These are phyloP conservation scores for Pleurotus tuber-regium DNA, from an alignment of 768 basidiomycete species.

Conservation along the genomic window DNA sequence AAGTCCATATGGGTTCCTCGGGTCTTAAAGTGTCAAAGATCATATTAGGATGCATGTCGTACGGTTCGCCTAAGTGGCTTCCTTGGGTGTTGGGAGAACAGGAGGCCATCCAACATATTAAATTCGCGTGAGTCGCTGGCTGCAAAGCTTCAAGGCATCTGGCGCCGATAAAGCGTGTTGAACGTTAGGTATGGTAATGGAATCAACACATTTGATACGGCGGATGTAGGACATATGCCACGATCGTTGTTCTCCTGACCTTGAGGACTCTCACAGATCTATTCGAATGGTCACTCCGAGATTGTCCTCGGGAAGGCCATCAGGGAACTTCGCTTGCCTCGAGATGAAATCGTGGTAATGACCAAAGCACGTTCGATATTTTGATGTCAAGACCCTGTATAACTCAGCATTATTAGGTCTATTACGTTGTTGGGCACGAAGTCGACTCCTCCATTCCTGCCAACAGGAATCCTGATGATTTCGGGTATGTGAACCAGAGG, in stretches of 20 bases:
- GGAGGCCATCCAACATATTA: conserved; percentile 52
- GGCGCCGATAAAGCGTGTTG: background rate
- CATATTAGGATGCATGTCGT: conserved; percentile 65
- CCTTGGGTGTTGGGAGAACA: conserved; percentile 44
- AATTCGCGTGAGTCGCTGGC: conserved; percentile 21
- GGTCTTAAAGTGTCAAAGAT: conserved; percentile 64
- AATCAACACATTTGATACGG: conserved; percentile 61
- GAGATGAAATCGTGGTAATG: conserved; percentile 74
- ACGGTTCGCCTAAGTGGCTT: conserved; percentile 52
- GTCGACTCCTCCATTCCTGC: conserved; percentile 9
- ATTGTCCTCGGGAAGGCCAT: conserved; percentile 69
- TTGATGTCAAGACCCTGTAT: background rate
- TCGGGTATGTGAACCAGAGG: conserved; percentile 48
- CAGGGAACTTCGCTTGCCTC: conserved; percentile 61
- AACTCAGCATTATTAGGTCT: conserved; percentile 41
- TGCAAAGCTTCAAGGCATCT: background rate
- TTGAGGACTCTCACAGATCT: too few relatives aligned
- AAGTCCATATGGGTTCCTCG: conserved; percentile 48
- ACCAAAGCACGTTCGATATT: conserved; percentile 61
- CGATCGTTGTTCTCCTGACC: background rate
- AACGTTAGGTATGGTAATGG: conserved; percentile 56
- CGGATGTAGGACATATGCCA: conserved; percentile 31
- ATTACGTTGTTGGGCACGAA: conserved; percentile 26
- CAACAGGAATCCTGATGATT: conserved; percentile 30
- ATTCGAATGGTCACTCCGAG: conserved; percentile 67